phyloP scores from a whole-genome alignment of 306 rosid species.

The Acacia melanoxylon region DNA sequence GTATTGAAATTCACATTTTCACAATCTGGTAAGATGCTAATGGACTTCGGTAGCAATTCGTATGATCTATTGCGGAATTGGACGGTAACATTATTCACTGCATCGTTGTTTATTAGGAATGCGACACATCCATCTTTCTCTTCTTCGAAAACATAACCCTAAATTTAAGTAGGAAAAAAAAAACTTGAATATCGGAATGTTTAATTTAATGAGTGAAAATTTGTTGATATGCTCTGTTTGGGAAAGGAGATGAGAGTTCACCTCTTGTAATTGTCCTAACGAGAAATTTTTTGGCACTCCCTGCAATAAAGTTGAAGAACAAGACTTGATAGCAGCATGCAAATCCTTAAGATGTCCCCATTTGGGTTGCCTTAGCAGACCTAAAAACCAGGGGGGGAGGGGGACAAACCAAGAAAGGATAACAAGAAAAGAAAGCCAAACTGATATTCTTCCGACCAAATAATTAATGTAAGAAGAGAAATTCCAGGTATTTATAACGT shows the following conservation, averaged over 20 bases:
- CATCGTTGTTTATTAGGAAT: conserved; percentile 58
- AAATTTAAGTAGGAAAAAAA: background rate
- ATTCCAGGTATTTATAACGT: too few species aligned
- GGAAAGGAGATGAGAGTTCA: conserved; percentile 25
- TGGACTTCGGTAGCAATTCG: conserved; percentile 57
- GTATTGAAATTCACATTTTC: conserved; percentile 56
- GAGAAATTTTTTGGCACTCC: conserved; percentile 53
- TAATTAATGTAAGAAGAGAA: too few species aligned
- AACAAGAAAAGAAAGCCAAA: background rate
- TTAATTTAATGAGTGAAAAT: background rate
- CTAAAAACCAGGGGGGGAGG: conserved; percentile 15
- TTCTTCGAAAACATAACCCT: conserved; percentile 64
- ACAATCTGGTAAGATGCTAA: conserved; percentile 70
- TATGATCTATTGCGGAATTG: conserved; percentile 52
- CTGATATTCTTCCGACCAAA: background rate
- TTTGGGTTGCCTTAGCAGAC: conserved; percentile 72
- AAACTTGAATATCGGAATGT: background rate
- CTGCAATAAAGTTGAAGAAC: conserved; percentile 56
- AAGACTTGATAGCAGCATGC: conserved; percentile 58
- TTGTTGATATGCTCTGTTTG: background rate
- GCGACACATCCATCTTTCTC: conserved; percentile 60
- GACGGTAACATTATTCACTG: conserved; percentile 30
- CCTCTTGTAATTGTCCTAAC: conserved; percentile 59
- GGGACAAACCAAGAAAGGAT: background rate
- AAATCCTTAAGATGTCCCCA: conserved; percentile 71